Evolutionary conservation across 1,284 basidiomycete species (phyloP), one percentile per base, ranked within the genome.

Genomic region (Apiotrichum sp.): DNA sequence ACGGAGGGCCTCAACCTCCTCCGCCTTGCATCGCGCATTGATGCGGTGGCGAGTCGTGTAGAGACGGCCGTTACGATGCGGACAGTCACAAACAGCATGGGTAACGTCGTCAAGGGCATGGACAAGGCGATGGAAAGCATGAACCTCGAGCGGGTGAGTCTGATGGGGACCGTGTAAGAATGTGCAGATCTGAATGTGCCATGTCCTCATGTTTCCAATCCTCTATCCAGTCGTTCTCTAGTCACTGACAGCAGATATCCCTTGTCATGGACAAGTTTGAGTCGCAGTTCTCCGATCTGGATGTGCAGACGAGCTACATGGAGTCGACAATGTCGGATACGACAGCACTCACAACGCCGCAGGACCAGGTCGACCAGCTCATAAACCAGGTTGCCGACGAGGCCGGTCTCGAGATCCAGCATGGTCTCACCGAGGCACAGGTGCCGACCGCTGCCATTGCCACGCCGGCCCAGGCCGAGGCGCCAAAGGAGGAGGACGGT

Each of bases 31-130:
- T 92, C 89, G 67, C 82, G 96, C 35, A 92, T 98, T 73, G 96
- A 99, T 72, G 93, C 96, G 5, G 96, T 98, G 4, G 89, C 93
- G 1, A 93, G 89, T 67, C 80, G 96, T 31, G 95, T 99, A 0
- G 95, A 99, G 78, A 98, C 96, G n/a, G 96, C 96, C 0, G 93
- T 98, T 42, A 97, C 95, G 53, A 98, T 99, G 92, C 84, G 92
- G 50, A 75, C 77, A 53, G 80, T 80, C 39, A 95, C 95, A 29
- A 91, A 91, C 10, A 93, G 86, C 73, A 97, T 98, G 95, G 87
- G 91, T 8, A 86, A 86, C 32, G 96, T 98, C 6, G 96, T 99
- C 52, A 87, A 86, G 71, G 93, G 93, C 22, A 98, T 99, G 93
- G 96, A 98, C 76, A 90, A 88, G 72, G 96, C 96, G 4, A 98